phyloP scores from a whole-genome alignment of 306 rosid genomes.

The Dalbergia cultrata region DNA sequence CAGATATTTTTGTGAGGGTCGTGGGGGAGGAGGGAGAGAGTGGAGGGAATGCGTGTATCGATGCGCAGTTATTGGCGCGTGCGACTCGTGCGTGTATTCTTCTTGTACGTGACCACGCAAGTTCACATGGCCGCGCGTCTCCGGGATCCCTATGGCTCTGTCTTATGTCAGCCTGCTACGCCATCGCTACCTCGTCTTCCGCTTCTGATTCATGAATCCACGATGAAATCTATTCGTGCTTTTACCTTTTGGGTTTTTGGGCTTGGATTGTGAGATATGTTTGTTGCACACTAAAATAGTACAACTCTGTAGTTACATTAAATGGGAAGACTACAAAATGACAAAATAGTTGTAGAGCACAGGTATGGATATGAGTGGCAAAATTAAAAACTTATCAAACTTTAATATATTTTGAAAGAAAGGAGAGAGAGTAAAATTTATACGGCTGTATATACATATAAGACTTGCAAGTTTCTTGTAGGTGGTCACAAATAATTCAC shows the following conservation, averaged over 20 bases:
- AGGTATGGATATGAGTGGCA: no score
- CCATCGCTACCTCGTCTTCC: not conserved
- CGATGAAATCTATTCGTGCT: not conserved
- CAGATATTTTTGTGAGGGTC: constrained; percentile 72
- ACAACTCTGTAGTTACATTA: no score
- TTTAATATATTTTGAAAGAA: no score
- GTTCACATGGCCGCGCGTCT: constrained; percentile 5
- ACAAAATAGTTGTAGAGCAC: no score
- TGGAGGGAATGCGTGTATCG: not conserved
- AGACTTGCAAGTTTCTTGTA: no score
- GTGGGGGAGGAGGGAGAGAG: not conserved
- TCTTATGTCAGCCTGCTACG: not conserved
- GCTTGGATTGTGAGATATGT: no score
- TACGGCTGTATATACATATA: no score
- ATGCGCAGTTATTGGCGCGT: constrained; percentile 46
- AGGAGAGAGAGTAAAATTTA: no score
- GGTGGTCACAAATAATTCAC: no score
- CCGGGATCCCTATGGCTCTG: not conserved
- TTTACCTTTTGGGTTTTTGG: not conserved
- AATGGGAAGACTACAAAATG: no score
- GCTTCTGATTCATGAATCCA: not conserved
- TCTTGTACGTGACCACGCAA: not conserved
- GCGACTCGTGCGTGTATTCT: constrained; percentile 23
- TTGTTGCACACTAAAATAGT: no score
- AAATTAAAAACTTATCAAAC: no score